phyloP scores from a whole-genome alignment of 2,329 filamentous ascomycete species.

The Epichloe bromicola region DNA sequence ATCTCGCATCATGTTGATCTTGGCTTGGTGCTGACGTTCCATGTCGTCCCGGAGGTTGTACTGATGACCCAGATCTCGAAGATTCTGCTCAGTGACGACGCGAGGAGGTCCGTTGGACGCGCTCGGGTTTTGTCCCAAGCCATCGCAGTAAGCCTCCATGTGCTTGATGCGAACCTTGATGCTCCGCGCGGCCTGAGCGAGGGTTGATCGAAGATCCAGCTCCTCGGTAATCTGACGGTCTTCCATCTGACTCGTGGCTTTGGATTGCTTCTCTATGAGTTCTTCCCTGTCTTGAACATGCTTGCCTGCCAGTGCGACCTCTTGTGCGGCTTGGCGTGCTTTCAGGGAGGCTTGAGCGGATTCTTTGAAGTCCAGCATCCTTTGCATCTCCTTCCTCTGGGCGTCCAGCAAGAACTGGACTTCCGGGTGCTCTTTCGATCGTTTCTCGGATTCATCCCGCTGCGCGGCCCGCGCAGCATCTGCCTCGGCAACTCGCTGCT shows the following conservation, averaged over 20 bases:
- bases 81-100: slow-evolving; percentile 45
- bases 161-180: slow-evolving; percentile 46
- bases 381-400: slow-evolving; percentile 37
- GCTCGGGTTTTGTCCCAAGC: slow-evolving; percentile 29
- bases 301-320: slow-evolving; percentile 31
- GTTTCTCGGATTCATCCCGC: slow-evolving; percentile 33
- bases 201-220: slow-evolving; percentile 40
- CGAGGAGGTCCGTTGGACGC: slow-evolving; percentile 29
- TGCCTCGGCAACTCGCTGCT: slow-evolving; percentile 30
- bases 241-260: slow-evolving; percentile 41
- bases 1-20: slow-evolving; percentile 54
- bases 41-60: slow-evolving; percentile 48
- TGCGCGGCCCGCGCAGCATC: slow-evolving; percentile 33
- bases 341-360: slow-evolving; percentile 37
- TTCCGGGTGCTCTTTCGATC: slow-evolving; percentile 29
- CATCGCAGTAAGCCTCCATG: slow-evolving; percentile 54
- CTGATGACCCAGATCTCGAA: slow-evolving; percentile 46
- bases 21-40: slow-evolving; percentile 43
- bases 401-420: slow-evolving; percentile 30
- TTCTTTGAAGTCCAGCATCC: slow-evolving; percentile 37
- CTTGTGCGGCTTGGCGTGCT: slow-evolving; percentile 35
- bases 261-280: slow-evolving; percentile 41
- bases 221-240: slow-evolving; percentile 50
- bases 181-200: slow-evolving; percentile 45
- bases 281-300: slow-evolving; percentile 35